phyloP scores from a whole-genome alignment of 805 yeast genomes.

The Zygotorulaspora sp. region DNA sequence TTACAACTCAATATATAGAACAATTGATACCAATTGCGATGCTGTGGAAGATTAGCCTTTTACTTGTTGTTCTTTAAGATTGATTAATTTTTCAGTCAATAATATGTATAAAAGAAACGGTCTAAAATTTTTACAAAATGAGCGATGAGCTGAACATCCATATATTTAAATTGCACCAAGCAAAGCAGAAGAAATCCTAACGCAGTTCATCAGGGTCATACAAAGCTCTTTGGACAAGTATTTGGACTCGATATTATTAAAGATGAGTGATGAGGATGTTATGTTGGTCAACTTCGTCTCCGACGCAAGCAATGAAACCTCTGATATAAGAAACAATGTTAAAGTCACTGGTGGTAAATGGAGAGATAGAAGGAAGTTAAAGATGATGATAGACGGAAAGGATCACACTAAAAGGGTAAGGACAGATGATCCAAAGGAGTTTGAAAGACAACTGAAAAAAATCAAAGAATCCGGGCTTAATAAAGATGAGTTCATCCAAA shows the following conservation, averaged over 20 bases:
- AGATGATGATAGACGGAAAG: conserved; percentile 46
- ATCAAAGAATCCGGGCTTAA: neutral
- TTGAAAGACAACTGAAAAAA: neutral
- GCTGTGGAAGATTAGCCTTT: too few relatives aligned
- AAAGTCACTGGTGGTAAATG: conserved; percentile 71
- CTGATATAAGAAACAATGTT: conserved; percentile 21
- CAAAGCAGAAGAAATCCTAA: too few relatives aligned
- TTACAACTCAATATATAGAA: neutral
- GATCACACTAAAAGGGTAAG: conserved; percentile 20
- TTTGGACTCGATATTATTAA: too few relatives aligned
- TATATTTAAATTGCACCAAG: too few relatives aligned
- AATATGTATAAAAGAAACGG: conserved; percentile 2
- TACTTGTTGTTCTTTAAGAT: neutral
- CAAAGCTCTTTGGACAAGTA: too few relatives aligned
- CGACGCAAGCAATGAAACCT: conserved; percentile 23
- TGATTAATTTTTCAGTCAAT: conserved; percentile 1
- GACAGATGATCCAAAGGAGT: conserved; percentile 1
- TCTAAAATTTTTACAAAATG: conserved; percentile 15
- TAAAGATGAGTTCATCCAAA: neutral
- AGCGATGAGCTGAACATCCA: conserved; percentile 24
- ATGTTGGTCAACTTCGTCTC: conserved; percentile 69
- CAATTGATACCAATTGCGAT: neutral
- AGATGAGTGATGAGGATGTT: conserved; percentile 34
- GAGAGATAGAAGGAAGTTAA: conserved; percentile 71
- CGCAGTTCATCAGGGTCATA: too few relatives aligned